Base-by-base conservation (phyloP, 176 grass and related monocot genomes). In the Dactylis glomerata region DNA sequence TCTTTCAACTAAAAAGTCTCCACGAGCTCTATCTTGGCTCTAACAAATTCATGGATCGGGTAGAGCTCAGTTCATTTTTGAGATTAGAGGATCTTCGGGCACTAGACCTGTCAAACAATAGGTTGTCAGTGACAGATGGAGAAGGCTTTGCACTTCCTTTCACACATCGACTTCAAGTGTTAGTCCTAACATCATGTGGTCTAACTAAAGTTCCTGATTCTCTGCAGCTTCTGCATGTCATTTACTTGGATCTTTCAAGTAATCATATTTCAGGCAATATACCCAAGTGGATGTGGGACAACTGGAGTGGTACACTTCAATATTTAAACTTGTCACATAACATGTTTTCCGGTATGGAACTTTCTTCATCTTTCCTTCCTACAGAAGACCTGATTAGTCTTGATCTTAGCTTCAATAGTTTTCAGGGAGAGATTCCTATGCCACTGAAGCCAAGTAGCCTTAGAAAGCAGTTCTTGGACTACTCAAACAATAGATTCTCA, bases 91-190 rank as follows among this genome's bases (percentile, higher is more conserved):
- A 54, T 20, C 57, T 61, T 10, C 10, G 0, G 5, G 7, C 8
- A 22, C 26, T 75, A 62, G 24, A 38, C 33, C 65, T 89, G 19
- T 89, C 87, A 34, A 4, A 89, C 59, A 89, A 85, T 64, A 36
- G 46, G 10, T 71, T 85, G 30, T 28, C 16, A 16, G 68, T 89
- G 6, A 81, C 38, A 10, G 83, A 82, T 52, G 8, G 3, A 71
- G 32, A 65, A 33, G 33, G 5, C 62, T n/a, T 44, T 14, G 10
- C 66, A 19, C 27, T 1, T 12, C 32, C 11, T 30, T 41, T 3
- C 10, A 4, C 10, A 3, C 26, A 3, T 28, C 58, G 14, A 33
- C 57, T 17, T 46, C 34, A 41, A 16, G 0, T 0, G 2, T 20
- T 84, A 45, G 2, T 9, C 19, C 73, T 89, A 28, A 28, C 38